A percentile compares a stretch with the other conserved stretches of the same genome.
phyloP scores from a whole-genome alignment of 441 rosid species.

The Adansonia gregorii region DNA sequence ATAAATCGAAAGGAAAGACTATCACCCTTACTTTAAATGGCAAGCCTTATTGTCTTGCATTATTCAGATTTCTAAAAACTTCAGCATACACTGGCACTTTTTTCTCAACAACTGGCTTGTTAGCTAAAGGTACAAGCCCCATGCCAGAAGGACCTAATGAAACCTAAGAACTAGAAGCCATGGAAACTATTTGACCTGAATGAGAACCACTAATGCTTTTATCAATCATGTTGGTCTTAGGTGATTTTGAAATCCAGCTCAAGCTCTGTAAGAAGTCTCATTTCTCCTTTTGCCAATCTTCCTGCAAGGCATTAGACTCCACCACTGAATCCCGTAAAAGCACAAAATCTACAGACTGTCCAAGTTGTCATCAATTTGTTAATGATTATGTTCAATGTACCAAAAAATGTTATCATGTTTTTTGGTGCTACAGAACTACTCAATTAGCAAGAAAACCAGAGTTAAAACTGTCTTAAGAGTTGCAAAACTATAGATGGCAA shows the following conservation, averaged over 20 bases:
- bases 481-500: neutral
- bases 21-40: constrained; percentile 65
- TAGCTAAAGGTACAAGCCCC: constrained; percentile 68
- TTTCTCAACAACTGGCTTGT: constrained; percentile 69
- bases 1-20: constrained; percentile 23
- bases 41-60: constrained; percentile 75
- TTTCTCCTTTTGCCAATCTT: constrained; percentile 93
- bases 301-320: constrained; percentile 52
- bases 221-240: constrained; percentile 60
- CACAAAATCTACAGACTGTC: constrained; percentile 3
- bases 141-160: constrained; percentile 57
- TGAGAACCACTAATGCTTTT: constrained; percentile 43
- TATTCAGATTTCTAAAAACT: constrained; percentile 75
- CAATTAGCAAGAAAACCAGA: neutral
- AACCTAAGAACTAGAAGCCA: constrained; percentile 59
- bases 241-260: constrained; percentile 81
- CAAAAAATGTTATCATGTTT: constrained; percentile 3
- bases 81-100: constrained; percentile 79
- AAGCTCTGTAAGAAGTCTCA: constrained; percentile 94
- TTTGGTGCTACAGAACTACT: neutral
- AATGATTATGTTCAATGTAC: neutral
- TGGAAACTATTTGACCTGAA: constrained; percentile 59
- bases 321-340: constrained; percentile 26
- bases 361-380: constrained; percentile 18
- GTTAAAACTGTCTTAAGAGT: neutral